Percentiles rank a stretch among this genome's conserved stretches.
phyloP scores from a whole-genome alignment of 129 eudicot genomes.

The Helianthus annuus region HanXRQr2.0-SUNRISE NC_035446.2:4301559-4302058 shows the following conservation, averaged over 20 bases:
- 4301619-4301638: neutral
- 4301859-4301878: constrained; percentile 26
- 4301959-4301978: neutral
- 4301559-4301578: neutral
- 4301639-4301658: neutral
- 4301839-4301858: neutral
- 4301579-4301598: neutral
- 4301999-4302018: neutral
- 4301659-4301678: too few relatives aligned
- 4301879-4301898: constrained; percentile 18
- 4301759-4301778: neutral
- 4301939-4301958: neutral
- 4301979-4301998: neutral
- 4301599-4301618: neutral
- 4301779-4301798: neutral
- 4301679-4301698: too few relatives aligned
- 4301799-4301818: neutral
- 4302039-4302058: neutral
- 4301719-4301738: too few relatives aligned
- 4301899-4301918: neutral
- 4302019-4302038: too few relatives aligned
- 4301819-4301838: neutral
- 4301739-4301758: too few relatives aligned
- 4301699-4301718: too few relatives aligned
- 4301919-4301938: constrained; percentile 8